Evolutionary conservation across 2,329 filamentous ascomycete species (phyloP).

Genomic region (Talaromyces sp.): DNA sequence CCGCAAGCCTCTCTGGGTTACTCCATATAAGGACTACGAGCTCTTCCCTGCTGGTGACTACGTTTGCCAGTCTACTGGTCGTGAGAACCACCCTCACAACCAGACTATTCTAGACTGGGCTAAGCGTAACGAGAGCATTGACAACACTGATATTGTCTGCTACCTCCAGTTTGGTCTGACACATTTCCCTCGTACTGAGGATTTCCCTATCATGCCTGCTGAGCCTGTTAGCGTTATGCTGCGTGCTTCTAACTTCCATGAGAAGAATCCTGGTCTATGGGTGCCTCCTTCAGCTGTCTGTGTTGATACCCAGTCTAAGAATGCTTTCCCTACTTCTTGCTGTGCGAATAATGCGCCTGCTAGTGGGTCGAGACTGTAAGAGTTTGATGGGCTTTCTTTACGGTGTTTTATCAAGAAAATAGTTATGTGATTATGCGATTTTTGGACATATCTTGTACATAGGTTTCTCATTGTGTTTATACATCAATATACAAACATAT

Average conservation of each 20-base stretch:
- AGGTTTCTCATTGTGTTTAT: background rate
- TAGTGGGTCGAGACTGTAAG: constrained; percentile 23
- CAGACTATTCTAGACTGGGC: constrained; percentile 46
- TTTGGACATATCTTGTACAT: constrained; percentile 18
- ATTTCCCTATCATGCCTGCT: constrained; percentile 63
- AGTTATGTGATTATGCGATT: constrained; percentile 3
- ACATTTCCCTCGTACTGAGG: constrained; percentile 54
- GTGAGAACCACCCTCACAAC: constrained; percentile 43
- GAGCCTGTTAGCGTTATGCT: constrained; percentile 61
- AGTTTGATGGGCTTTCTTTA: background rate
- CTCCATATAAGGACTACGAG: constrained; percentile 60
- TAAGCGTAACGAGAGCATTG: constrained; percentile 54
- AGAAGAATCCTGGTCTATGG: constrained; percentile 61
- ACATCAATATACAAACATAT: background rate
- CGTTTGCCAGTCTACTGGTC: constrained; percentile 59
- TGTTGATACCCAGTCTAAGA: constrained; percentile 33
- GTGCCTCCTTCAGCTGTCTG: constrained; percentile 48
- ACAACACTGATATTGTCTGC: constrained; percentile 60
- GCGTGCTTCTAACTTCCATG: constrained; percentile 63
- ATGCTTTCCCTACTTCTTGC: constrained; percentile 29
- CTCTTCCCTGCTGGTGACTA: constrained; percentile 63
- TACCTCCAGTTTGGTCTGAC: constrained; percentile 63
- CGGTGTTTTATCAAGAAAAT: constrained; percentile 11
- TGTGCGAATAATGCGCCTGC: constrained; percentile 21
- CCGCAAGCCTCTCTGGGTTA: constrained; percentile 61